Conservation (phyloP, 805 yeast genomes). For the Schwanniomyces sp. region DNA sequence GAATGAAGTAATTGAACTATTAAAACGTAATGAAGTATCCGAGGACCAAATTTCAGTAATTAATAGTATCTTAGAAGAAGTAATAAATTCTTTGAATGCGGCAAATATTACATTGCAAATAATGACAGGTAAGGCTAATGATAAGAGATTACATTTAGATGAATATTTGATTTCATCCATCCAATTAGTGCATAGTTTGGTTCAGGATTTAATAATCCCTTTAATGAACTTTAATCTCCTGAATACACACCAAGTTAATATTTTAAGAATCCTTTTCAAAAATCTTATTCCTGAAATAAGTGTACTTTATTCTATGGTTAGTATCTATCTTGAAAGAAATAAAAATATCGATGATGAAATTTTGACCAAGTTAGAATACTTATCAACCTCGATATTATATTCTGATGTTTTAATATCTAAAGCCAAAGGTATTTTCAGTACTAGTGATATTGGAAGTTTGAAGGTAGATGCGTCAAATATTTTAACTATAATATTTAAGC, state of each 20-base stretch:
- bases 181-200: slow-evolving; percentile 32
- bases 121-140: slow-evolving; percentile 39
- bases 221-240: slow-evolving; percentile 2
- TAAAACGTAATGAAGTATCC: not conserved
- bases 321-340: slow-evolving; percentile 8
- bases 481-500: slow-evolving; percentile 35
- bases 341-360: slow-evolving; percentile 43
- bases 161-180: slow-evolving; percentile 41
- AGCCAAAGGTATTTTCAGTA: slow-evolving; percentile 17
- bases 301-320: slow-evolving; percentile 7
- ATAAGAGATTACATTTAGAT: slow-evolving; percentile 48
- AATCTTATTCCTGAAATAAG: slow-evolving; percentile 13
- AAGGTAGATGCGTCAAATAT: slow-evolving; percentile 23
- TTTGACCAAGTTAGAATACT: slow-evolving; percentile 60
- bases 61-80: slow-evolving; percentile 7
- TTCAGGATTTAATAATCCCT: slow-evolving; percentile 28
- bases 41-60: slow-evolving; percentile 1
- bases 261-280: slow-evolving; percentile 8
- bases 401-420: slow-evolving; percentile 21
- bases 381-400: slow-evolving; percentile 44
- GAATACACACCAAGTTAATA: slow-evolving; percentile 1
- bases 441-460: slow-evolving; percentile 22
- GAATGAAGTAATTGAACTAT: slow-evolving; percentile 12
- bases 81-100: slow-evolving; percentile 28
- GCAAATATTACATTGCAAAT: slow-evolving; percentile 21